Evolutionary conservation across 805 yeast species (phyloP), one percentile per base, ranked within the genome.

Genomic region (Hermanozyma aechmeae): DNA sequence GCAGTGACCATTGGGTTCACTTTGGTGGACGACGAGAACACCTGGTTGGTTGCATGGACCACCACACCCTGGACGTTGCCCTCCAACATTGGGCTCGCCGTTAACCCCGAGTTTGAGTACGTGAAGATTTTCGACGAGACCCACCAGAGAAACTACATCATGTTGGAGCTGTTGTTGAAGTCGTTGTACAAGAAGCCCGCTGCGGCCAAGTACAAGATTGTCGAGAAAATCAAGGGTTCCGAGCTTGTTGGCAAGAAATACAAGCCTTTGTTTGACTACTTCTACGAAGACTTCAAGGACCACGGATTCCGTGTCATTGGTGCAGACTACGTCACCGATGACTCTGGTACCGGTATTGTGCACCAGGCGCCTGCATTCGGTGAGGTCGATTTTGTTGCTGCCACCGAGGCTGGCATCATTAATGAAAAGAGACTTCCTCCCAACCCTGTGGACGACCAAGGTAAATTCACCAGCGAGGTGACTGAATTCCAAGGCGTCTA

Each of bases 51-150:
- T 23, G 97, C 97, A 7, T 92, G 99, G 99, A 92, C 99, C 25
- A 92, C 99, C 36, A 92, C 99, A 15, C 99, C 99, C 30, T 92
- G 99, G 99, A 93, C 99, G 28, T 68, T 92, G 51, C 98, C 98
- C 24, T 82, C 95, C 16, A 89, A 92, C 57, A 61, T 92, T 53
- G 89, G 87, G 10, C 71, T 92, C 38, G 87, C 95, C 50, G 97
- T 92, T 25, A 73, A 92, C 63, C 93, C 96, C 30, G 73, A 76
- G 8, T 76, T 85, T 38, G 96, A 86, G 61, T 92, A 92, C 50
- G 81, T 82, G 45, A 93, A 92, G 67, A 83, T 92, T 40, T 78
- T 65, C 45, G 96, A 92, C 53, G 96, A 89, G 63, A 85, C 76
- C 40, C 74, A 79, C 43, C 82, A 81, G 45, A 73, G 73, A 50